phyloP scores from a whole-genome alignment of 2,329 filamentous ascomycete species.

The Neocucurbitaria cava region DNA sequence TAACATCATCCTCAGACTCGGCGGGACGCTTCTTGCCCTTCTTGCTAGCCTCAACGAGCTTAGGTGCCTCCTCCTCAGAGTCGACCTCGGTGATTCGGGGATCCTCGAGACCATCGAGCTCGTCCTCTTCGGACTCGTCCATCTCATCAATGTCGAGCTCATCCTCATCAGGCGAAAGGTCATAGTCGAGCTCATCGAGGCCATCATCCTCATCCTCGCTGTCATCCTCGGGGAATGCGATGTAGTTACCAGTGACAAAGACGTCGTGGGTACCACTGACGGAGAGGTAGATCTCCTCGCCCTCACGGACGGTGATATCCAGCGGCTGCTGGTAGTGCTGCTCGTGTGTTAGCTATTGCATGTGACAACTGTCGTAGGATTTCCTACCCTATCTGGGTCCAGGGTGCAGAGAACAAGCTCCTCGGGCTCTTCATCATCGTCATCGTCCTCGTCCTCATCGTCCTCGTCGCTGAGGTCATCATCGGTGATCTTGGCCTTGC shows the following conservation, averaged over 20 bases:
- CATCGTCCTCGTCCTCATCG: slow-evolving; percentile 53
- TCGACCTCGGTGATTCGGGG: slow-evolving; percentile 85
- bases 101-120: slow-evolving; percentile 69
- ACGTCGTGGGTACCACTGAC: slow-evolving; percentile 89
- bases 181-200: slow-evolving; percentile 72
- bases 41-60: slow-evolving; percentile 55
- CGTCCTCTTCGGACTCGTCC: slow-evolving; percentile 56
- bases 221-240: slow-evolving; percentile 70
- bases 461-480: slow-evolving; percentile 78
- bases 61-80: slow-evolving; percentile 71
- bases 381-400: slow-evolving; percentile 84
- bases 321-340: slow-evolving; percentile 95
- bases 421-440: slow-evolving; percentile 70
- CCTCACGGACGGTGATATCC: slow-evolving; percentile 88
- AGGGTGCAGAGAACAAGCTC: slow-evolving; percentile 96
- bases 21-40: slow-evolving; percentile 92
- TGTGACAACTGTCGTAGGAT: slow-evolving; percentile 30
- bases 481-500: slow-evolving; percentile 69
- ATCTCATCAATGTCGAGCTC: slow-evolving; percentile 66
- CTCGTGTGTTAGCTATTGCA: slow-evolving; percentile 35
- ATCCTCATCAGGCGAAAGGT: slow-evolving; percentile 79
- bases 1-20: slow-evolving; percentile 66
- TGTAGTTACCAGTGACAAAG: slow-evolving; percentile 95
- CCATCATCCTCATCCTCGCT: slow-evolving; percentile 69
- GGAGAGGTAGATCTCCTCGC: slow-evolving; percentile 91